A percentile compares a stretch with the other conserved stretches of the same genome.
phyloP scores from a whole-genome alignment of 306 rosid genomes.

The Glycine tomentella region DNA sequence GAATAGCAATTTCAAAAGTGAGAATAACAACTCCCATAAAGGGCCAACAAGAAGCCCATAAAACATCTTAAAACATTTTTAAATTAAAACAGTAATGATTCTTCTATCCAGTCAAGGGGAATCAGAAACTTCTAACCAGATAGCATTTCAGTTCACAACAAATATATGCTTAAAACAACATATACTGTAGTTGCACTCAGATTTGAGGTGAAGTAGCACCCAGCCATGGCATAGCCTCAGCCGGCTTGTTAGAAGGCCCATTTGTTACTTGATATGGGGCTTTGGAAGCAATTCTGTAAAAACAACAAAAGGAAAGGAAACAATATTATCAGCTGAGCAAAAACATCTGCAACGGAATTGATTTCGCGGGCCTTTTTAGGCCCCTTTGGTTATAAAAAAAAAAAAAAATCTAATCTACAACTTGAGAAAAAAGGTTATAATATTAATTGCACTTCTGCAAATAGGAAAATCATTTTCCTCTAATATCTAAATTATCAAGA shows the following conservation, averaged over 20 bases:
- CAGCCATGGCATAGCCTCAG: constrained; percentile 68
- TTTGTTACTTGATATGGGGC: constrained; percentile 70
- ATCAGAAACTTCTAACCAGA: constrained; percentile 41
- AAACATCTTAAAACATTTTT: too few species aligned
- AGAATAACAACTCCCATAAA: too few species aligned
- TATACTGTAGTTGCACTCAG: constrained; percentile 41
- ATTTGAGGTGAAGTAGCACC: constrained; percentile 59
- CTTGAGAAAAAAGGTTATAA: background rate
- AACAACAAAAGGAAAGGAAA: background rate
- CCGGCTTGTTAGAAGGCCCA: constrained; percentile 49
- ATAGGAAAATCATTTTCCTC: background rate
- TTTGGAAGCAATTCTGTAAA: constrained; percentile 68
- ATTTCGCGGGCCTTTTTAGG: too few species aligned
- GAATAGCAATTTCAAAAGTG: too few species aligned
- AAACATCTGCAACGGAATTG: background rate
- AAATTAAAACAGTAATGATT: too few species aligned
- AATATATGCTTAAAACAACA: constrained; percentile 44
- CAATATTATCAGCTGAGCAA: background rate
- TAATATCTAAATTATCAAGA: too few species aligned
- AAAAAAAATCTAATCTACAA: too few species aligned
- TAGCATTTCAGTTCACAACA: constrained; percentile 17
- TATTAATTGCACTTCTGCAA: background rate
- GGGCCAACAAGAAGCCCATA: too few species aligned
- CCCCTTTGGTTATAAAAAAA: too few species aligned
- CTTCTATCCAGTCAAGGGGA: too few species aligned